These are phyloP conservation scores for Tuber melanosporum DNA, from an alignment of 495 filamentous ascomycete genomes.

Conservation along the genomic window DNA sequence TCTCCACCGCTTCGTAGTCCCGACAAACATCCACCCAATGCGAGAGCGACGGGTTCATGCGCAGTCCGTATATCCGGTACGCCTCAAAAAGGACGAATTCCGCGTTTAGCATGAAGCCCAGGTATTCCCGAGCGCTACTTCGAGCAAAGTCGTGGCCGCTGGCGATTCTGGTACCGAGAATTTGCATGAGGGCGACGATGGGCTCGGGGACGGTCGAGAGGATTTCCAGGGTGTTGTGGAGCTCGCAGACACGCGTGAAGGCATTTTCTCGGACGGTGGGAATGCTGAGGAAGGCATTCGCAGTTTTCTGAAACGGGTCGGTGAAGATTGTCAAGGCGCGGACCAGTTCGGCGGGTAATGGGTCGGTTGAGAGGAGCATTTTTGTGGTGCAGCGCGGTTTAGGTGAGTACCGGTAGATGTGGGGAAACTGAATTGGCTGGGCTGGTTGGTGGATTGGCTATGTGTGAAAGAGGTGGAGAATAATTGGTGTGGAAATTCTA, in stretches of 20 bases:
- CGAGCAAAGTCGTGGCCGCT: not conserved
- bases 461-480: not conserved
- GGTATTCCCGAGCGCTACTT: conserved; percentile 30
- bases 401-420: not conserved
- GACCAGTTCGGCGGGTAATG: conserved; percentile 29
- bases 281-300: conserved; percentile 23
- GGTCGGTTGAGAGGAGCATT: conserved; percentile 14
- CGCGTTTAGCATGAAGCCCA: conserved; percentile 41
- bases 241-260: conserved; percentile 38
- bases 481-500: not conserved
- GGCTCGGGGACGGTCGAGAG: conserved; percentile 20
- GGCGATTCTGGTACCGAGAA: conserved; percentile 13
- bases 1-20: conserved; percentile 35
- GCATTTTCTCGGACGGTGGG: conserved; percentile 21
- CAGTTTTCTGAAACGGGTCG: conserved; percentile 24
- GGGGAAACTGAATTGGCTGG: conserved; percentile 1
- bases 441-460: not conserved
- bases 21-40: conserved; percentile 46
- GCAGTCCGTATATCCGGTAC: conserved; percentile 35
- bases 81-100: conserved; percentile 41
- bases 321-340: conserved; percentile 28
- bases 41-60: conserved; percentile 45
- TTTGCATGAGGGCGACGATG: conserved; percentile 15
- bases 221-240: conserved; percentile 32
- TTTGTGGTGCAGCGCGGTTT: not conserved